A percentile compares a stretch with the other conserved stretches of the same genome.
Evolutionary conservation across 2,329 filamentous ascomycete genomes (phyloP).

Genomic region (Raffaelea albimanens): DNA sequence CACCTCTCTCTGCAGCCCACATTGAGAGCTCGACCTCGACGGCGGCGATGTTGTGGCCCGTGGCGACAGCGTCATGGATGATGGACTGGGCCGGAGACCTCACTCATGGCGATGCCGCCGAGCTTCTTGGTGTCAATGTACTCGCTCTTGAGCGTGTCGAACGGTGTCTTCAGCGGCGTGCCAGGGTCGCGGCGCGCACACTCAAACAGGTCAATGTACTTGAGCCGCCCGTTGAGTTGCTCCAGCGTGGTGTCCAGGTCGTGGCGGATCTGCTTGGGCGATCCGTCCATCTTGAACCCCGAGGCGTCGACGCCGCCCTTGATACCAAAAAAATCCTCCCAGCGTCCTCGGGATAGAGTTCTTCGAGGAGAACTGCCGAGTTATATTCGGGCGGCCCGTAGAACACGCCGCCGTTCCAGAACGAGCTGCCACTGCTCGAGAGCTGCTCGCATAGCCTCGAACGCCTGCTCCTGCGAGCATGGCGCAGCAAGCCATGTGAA

Average conservation of each 20-base stretch:
- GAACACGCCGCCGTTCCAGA: constrained; percentile 64
- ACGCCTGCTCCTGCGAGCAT: constrained; percentile 35
- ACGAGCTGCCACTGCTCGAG: constrained; percentile 61
- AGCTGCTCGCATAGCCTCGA: constrained; percentile 46
- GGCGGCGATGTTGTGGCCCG: constrained; percentile 30
- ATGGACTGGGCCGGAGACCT: constrained; percentile 37
- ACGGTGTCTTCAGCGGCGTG: constrained; percentile 31
- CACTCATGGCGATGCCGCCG: constrained; percentile 38
- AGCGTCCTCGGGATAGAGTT: constrained; percentile 53
- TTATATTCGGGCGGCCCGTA: constrained; percentile 53
- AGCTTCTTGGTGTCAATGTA: constrained; percentile 35
- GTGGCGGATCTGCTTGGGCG: constrained; percentile 41
- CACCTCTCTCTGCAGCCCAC: constrained; percentile 36
- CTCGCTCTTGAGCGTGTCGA: constrained; percentile 33
- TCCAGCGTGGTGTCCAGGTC: constrained; percentile 48
- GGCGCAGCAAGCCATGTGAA: constrained; percentile 32
- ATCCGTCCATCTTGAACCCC: constrained; percentile 34
- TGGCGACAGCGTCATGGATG: constrained; percentile 36
- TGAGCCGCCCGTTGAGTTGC: constrained; percentile 40
- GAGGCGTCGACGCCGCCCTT: constrained; percentile 39
- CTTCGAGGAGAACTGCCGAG: constrained; percentile 46
- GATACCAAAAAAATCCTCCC: constrained; percentile 51
- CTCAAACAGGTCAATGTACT: constrained; percentile 50
- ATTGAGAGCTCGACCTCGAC: constrained; percentile 47
- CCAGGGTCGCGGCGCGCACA: constrained; percentile 44